Conservation (phyloP, 176 grass and related monocot genomes). For the Hordeum marinum region DNA sequence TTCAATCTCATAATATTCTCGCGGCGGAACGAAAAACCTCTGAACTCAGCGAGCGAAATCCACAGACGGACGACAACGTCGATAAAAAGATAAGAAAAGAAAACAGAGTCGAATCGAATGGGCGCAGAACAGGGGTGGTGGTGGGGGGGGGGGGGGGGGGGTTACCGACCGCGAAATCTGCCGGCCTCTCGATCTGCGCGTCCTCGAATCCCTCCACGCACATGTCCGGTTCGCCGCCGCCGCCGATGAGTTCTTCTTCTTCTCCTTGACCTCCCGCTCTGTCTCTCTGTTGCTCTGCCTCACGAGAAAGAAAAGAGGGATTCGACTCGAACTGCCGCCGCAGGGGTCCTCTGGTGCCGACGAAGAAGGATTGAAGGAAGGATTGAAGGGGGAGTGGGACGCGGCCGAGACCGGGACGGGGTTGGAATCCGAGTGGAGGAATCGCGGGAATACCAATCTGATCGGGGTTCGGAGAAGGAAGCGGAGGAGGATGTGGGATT, state of each 20-base stretch:
- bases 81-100: no score
- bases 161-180: constrained; percentile 36
- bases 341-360: background rate
- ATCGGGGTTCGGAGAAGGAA: background rate
- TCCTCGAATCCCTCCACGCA: constrained; percentile 69
- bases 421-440: background rate
- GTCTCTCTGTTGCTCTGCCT: background rate
- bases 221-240: constrained; percentile 35
- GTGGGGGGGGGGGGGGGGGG: background rate
- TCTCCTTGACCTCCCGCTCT: background rate
- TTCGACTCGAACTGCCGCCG: background rate
- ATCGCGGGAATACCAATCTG: background rate
- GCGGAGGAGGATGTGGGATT: background rate
- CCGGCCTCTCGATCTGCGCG: constrained; percentile 39
- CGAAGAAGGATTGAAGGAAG: background rate
- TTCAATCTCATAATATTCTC: background rate
- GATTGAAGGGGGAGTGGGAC: background rate
- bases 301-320: background rate
- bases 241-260: background rate
- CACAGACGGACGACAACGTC: background rate
- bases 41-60: background rate
- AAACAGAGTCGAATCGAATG: background rate
- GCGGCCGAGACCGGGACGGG: background rate
- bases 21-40: background rate
- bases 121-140: background rate